Base-by-base conservation (phyloP, 2,329 filamentous ascomycete genomes). In the Microsporum canis region DNA sequence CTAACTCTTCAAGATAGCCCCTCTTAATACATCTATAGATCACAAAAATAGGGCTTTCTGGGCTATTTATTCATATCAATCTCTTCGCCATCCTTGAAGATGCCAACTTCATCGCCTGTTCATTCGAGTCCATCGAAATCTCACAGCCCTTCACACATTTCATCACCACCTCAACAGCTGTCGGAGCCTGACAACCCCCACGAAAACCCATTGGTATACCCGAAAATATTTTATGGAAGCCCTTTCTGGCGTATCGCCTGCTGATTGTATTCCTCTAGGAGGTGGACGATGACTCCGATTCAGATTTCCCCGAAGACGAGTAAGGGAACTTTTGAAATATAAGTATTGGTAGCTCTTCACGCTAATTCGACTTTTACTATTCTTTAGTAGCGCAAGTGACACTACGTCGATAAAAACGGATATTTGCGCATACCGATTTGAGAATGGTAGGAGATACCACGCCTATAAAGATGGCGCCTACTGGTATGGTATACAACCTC, bases 381-480 rank as follows among this genome's bases (percentile, higher is more conserved):
- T 36, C 5, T 36, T 39, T 57, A 57, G 10, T 38, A 57, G 55
- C 27, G 55, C 17, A n/a, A 61, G 53, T 29, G 60, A 61, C 34
- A 61, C 60, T 12, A 61, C 51, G n/a, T 57, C 60, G 6, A 47
- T 61, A 41, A 36, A 45, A 27, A 49, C 56, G 8, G 41, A 59
- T 17, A 57, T 62, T 23, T 47, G 23, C 17, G 39, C 49, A 39
- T 57, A 62, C 38, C 58, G 58, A 39, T 60, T 58, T 23, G 72
- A 74, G 61, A 69, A 74, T 64, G 68, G 71, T 12, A 68, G 72
- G 56, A 68, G 69, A 59, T 74, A 73, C 61, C 70, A 65, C 61
- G 60, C 65, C 47, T 65, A 68, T 59, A 51, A 61, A 51, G 29
- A 57, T 14, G 60, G 60, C 14, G 60, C 60, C 43, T 61, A 61